Conservation (phyloP, 371 early-diverging fungal species). For the Rhizopus microsporus region DNA sequence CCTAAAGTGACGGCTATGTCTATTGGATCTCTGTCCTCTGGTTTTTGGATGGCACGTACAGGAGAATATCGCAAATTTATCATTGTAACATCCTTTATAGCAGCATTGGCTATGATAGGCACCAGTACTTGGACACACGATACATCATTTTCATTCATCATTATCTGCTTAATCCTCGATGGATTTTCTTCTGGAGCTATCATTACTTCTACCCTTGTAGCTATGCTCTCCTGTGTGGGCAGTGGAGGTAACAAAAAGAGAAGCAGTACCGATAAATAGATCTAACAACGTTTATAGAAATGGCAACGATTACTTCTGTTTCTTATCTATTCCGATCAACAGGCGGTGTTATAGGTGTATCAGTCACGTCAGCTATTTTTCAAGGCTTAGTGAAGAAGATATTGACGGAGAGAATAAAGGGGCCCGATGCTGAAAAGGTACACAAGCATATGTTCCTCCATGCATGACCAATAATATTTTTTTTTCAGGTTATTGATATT, state of each 20-base stretch:
- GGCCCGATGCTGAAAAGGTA: conserved; percentile 39
- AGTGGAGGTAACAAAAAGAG: conserved; percentile 26
- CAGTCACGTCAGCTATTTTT: conserved; percentile 41
- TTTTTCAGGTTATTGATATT: conserved; percentile 41
- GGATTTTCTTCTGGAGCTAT: conserved; percentile 47
- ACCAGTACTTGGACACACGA: conserved; percentile 25
- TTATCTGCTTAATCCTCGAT: conserved; percentile 33
- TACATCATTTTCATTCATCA: conserved; percentile 23
- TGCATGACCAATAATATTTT: not conserved
- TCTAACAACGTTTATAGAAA: conserved; percentile 25
- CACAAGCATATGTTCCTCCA: not conserved
- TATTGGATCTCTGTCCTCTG: conserved; percentile 31
- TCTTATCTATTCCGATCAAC: conserved; percentile 50
- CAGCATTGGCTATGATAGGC: conserved; percentile 27
- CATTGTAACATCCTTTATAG: conserved; percentile 12
- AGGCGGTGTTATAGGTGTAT: conserved; percentile 48
- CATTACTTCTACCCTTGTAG: conserved; percentile 48
- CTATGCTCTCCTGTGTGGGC: conserved; percentile 51
- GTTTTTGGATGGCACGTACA: conserved; percentile 32
- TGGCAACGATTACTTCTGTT: conserved; percentile 53
- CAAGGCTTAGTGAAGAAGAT: conserved; percentile 37
- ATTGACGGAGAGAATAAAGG: conserved; percentile 35
- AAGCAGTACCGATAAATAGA: not conserved
- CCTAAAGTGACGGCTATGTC: conserved; percentile 33
- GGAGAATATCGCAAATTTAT: conserved; percentile 32